These are phyloP conservation scores for Paraconiothyrium brasiliense DNA, from an alignment of 2,329 filamentous ascomycete species.

Conservation along the genomic window DNA sequence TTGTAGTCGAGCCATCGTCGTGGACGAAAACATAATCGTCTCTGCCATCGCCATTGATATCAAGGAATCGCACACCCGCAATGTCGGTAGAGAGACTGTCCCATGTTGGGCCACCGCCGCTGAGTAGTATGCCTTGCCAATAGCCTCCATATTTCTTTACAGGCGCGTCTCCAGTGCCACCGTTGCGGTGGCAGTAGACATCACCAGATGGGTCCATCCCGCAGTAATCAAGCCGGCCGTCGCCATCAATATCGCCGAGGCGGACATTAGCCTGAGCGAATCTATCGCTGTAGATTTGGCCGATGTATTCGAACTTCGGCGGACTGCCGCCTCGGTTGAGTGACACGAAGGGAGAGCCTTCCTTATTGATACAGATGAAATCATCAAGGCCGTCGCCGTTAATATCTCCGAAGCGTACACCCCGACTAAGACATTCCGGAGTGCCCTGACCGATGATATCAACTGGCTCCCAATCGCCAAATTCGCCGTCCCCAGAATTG, in stretches of 20 bases:
- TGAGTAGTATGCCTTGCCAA: neutral
- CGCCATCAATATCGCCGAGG: conserved; percentile 45
- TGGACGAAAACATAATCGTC: conserved; percentile 29
- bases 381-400: neutral
- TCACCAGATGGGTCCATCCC: conserved; percentile 17
- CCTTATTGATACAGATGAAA: neutral
- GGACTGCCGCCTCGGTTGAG: conserved; percentile 33
- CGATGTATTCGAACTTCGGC: conserved; percentile 30
- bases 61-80: conserved; percentile 18
- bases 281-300: conserved; percentile 22
- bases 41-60: conserved; percentile 36
- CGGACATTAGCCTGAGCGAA: conserved; percentile 27
- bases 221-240: conserved; percentile 43
- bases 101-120: neutral
- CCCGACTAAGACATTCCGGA: neutral
- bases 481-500: neutral
- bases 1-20: conserved; percentile 17
- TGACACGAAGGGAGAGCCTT: conserved; percentile 6
- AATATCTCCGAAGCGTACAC: neutral
- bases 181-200: conserved; percentile 45
- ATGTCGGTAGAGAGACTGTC: neutral
- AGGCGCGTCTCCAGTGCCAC: conserved; percentile 31
- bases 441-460: neutral
- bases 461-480: neutral
- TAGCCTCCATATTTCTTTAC: neutral